Conservation (phyloP, 1,284 basidiomycete genomes). For the Apiotrichum mycotoxinovorans region DNA sequence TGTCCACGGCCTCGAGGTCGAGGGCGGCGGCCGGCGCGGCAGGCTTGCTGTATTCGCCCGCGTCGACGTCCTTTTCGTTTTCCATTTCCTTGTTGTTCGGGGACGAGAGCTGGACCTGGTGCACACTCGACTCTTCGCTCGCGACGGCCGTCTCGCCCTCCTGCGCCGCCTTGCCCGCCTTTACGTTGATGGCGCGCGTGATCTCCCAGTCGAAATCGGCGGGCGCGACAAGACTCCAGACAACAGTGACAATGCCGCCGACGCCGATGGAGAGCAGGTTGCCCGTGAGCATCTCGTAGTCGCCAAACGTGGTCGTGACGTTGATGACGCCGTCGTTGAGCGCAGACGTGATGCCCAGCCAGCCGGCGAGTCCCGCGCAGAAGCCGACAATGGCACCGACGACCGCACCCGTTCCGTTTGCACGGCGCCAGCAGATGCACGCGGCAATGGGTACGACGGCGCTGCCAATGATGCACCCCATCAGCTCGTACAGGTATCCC, state of each 20-base stretch:
- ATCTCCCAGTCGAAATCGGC: slow-evolving; percentile 73
- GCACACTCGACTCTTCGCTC: slow-evolving; percentile 1
- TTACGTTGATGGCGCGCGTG: slow-evolving; percentile 68
- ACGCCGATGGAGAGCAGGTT: slow-evolving; percentile 81
- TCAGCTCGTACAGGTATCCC: slow-evolving; percentile 52
- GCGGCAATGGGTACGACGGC: slow-evolving; percentile 82
- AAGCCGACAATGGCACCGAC: slow-evolving; percentile 69
- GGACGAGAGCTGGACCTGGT: slow-evolving; percentile 7
- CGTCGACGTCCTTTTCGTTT: not conserved
- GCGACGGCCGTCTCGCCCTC: slow-evolving; percentile 7
- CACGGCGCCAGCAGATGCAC: slow-evolving; percentile 73
- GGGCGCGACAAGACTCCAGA: slow-evolving; percentile 65
- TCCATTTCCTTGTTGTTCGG: slow-evolving; percentile 33
- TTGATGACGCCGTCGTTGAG: slow-evolving; percentile 69
- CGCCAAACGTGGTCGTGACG: slow-evolving; percentile 61
- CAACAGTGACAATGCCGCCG: slow-evolving; percentile 70
- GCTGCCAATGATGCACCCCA: slow-evolving; percentile 63
- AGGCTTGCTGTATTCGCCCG: slow-evolving; percentile 29
- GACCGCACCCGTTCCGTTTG: slow-evolving; percentile 78
- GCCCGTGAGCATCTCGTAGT: slow-evolving; percentile 67
- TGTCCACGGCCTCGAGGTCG: slow-evolving; percentile 12
- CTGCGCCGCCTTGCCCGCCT: slow-evolving; percentile 7
- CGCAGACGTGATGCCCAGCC: slow-evolving; percentile 72
- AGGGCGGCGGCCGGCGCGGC: not conserved
- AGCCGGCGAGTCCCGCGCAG: slow-evolving; percentile 67